Evolutionary conservation across 2,329 filamentous ascomycete genomes (phyloP), one percentile per base, ranked within the genome.

Genomic region (Aspergillus calidoustus): DNA sequence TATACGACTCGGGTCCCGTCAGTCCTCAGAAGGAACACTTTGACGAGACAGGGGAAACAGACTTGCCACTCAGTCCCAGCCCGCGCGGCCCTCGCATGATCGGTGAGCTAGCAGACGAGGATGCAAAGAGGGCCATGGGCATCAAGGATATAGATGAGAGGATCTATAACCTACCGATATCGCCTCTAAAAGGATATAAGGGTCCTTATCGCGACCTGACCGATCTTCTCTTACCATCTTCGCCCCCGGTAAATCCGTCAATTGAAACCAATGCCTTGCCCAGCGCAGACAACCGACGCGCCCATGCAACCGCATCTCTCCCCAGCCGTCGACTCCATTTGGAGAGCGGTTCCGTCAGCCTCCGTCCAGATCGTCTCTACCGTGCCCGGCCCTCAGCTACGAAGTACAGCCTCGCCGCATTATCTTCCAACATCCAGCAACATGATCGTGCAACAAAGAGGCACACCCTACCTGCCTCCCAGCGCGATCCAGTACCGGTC

Each of bases 41-140:
- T 34, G 71, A 75, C n/a, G 69, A 67, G 17, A 74, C 69, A 3
- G 69, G 70, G 6, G 74, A 76, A 38, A 61, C 71, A 1, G 74
- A 75, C 6, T 67, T 68, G 43, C 75, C 75, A 7, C 71, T 71
- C 9, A 77, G 75, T 50, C 75, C 75, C 34, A 76, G 74, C 55
- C 74, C 72, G 28, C 74, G 71, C 7, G 74, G 71, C 30, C 28
- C 68, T 66, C 49, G 57, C 6, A 43, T 62, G 9, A 58, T 58
- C 31, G 64, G 54, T 15, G 54, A 60, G 30, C 59, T 66, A 1
- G 59, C 60, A 31, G 65, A 69, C 28, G 47, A 71, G 8, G 68
- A 75, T 44, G 56, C 71, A 23, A 69, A 69, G 54, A 69, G 66
- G 23, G 65, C 62, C 34, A 58, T 66, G 55, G 62, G 66, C 22